These are phyloP conservation scores for Calcarisporium arbuscula DNA, from an alignment of 2,329 filamentous ascomycete species.

Conservation along the genomic window DNA sequence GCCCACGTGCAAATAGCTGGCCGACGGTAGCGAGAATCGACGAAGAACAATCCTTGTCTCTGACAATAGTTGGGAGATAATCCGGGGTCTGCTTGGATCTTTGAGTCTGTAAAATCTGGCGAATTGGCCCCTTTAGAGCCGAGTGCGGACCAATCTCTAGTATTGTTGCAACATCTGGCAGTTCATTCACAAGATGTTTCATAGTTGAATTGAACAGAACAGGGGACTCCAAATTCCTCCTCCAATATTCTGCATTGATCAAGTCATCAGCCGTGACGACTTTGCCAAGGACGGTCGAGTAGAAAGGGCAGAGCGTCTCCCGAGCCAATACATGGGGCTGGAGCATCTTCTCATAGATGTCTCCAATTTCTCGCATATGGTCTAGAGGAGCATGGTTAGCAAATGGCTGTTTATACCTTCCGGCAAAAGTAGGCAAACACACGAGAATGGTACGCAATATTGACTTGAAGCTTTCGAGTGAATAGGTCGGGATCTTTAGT, in stretches of 20 bases:
- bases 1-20: background rate
- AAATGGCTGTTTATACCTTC: background rate
- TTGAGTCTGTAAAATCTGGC: too few species aligned
- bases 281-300: constrained; percentile 24
- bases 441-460: background rate
- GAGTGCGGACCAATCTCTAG: constrained; percentile 18
- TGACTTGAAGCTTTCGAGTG: constrained; percentile 32
- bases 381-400: background rate
- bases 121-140: constrained; percentile 11
- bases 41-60: background rate
- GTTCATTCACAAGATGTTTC: background rate
- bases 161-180: constrained; percentile 4
- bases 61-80: background rate
- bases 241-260: constrained; percentile 20
- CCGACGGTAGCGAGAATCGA: background rate
- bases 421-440: background rate
- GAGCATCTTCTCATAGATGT: constrained; percentile 2
- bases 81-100: constrained; percentile 14
- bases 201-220: constrained; percentile 19
- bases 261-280: constrained; percentile 12
- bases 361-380: constrained; percentile 1
- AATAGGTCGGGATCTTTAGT: constrained; percentile 30
- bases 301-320: constrained; percentile 8
- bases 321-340: constrained; percentile 3
- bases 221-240: constrained; percentile 21